Conservation (phyloP, 805 yeast genomes). For the Yamadazyma sp. region DNA sequence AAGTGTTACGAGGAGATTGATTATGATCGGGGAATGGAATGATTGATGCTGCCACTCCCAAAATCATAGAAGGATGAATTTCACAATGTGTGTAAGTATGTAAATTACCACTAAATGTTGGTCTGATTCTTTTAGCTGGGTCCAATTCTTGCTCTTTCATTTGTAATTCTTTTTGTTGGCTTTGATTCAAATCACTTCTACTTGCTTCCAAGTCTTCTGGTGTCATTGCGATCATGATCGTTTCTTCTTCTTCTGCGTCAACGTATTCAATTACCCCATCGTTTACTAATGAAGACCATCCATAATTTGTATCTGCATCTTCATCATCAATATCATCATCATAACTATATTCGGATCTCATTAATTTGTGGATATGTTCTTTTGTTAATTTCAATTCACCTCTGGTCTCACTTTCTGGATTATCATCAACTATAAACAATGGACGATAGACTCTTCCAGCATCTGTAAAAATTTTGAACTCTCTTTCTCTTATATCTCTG, state of each 20-base stretch:
- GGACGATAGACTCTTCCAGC: slow-evolving; percentile 99
- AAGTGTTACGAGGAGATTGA: slow-evolving; percentile 98
- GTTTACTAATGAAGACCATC: slow-evolving; percentile 80
- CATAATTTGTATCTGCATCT: slow-evolving; percentile 50
- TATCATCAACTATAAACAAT: slow-evolving; percentile 87
- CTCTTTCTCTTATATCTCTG: slow-evolving; percentile 95
- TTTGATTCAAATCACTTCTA: slow-evolving; percentile 37
- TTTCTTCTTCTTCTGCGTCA: slow-evolving; percentile 99
- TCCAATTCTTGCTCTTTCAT: slow-evolving; percentile 50
- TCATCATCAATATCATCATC: slow-evolving; percentile 49
- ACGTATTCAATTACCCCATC: slow-evolving; percentile 93
- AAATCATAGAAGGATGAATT: slow-evolving; percentile 97
- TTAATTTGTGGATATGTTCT: slow-evolving; percentile 72
- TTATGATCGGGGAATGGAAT: slow-evolving; percentile 99
- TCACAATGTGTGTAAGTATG: slow-evolving; percentile 97
- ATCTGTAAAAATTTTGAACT: slow-evolving; percentile 93
- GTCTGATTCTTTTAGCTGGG: slow-evolving; percentile 84
- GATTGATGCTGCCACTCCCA: slow-evolving; percentile 97
- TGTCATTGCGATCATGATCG: slow-evolving; percentile 97
- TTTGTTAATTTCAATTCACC: slow-evolving; percentile 83
- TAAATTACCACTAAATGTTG: slow-evolving; percentile 48
- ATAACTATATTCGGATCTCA: slow-evolving; percentile 56
- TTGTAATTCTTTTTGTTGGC: slow-evolving; percentile 42
- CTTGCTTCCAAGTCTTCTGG: slow-evolving; percentile 89
- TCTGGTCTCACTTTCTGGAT: slow-evolving; percentile 59